Conservation (phyloP, 2,329 filamentous ascomycete genomes). For the Fusarium subglutinans region DNA sequence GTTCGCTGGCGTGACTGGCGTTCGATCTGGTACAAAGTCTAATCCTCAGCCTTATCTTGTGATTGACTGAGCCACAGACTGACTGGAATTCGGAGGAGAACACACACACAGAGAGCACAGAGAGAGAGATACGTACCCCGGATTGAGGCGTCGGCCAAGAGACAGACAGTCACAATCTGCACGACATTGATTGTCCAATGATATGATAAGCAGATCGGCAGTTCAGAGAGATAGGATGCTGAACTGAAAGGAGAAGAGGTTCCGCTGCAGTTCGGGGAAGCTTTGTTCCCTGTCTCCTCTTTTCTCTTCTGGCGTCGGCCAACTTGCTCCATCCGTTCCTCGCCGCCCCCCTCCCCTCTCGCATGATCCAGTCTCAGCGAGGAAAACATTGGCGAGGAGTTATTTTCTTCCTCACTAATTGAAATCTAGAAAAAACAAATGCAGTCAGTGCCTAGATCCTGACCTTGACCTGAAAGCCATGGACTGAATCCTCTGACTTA, state of each 20-base stretch:
- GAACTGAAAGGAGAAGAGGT: neutral
- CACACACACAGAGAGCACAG: no score
- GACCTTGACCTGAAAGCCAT: neutral
- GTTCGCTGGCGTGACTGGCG: neutral
- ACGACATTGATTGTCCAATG: neutral
- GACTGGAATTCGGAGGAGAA: neutral
- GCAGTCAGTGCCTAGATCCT: neutral
- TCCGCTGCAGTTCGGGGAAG: neutral
- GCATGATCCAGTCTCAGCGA: neutral
- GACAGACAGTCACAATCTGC: neutral
- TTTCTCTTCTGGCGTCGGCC: slow-evolving; percentile 27
- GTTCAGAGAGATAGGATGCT: neutral
- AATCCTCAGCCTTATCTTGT: slow-evolving; percentile 3
- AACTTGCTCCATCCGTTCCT: slow-evolving; percentile 1
- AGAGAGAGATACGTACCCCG: neutral
- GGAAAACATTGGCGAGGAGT: slow-evolving; percentile 14
- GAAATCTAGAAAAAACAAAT: neutral
- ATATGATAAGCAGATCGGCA: slow-evolving; percentile 12
- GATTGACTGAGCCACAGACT: neutral
- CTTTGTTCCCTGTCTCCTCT: neutral
- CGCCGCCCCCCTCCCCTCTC: slow-evolving; percentile 1
- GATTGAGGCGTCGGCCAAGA: neutral
- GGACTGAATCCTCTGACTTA: neutral
- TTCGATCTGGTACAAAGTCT: neutral
- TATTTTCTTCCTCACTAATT: neutral